Percentiles rank a stretch among this genome's conserved stretches.
Conservation (phyloP, 352 stramenopile genomes). For the Vaucheria bursata region DNA sequence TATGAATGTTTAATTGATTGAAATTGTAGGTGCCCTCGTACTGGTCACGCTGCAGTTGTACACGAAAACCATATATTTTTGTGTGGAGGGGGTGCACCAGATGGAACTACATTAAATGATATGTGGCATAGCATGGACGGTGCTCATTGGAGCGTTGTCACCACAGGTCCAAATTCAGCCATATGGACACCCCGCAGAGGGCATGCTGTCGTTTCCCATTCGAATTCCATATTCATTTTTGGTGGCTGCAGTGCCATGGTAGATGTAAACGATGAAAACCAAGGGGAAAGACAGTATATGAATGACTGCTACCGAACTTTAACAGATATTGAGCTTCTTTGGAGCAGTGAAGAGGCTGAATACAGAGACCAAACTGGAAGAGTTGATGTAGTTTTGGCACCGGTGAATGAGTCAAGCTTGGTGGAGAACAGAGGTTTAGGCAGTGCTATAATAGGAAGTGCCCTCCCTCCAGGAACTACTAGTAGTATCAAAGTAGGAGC, state of each 20-base stretch:
- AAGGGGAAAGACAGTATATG: conserved; percentile 26
- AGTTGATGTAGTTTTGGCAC: background rate
- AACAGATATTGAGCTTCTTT: background rate
- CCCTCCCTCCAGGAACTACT: too few relatives aligned
- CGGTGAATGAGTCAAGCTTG: background rate
- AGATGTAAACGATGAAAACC: too few relatives aligned
- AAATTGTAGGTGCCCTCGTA: conserved; percentile 15
- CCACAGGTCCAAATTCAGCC: background rate
- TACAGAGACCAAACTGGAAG: background rate
- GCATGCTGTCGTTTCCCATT: conserved; percentile 40
- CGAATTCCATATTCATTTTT: conserved; percentile 29
- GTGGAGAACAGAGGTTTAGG: too few relatives aligned
- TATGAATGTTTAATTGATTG: too few relatives aligned
- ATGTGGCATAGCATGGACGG: conserved; percentile 41
- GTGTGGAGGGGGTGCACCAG: conserved; percentile 21
- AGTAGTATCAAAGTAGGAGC: too few relatives aligned
- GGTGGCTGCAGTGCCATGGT: conserved; percentile 37
- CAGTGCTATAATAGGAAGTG: too few relatives aligned
- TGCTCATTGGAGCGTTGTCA: conserved; percentile 30
- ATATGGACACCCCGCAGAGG: conserved; percentile 21
- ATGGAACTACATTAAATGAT: conserved; percentile 22
- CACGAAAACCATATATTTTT: conserved; percentile 33
- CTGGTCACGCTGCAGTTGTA: conserved; percentile 34
- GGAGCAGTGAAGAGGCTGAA: background rate
- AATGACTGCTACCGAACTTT: conserved; percentile 19